Conservation (phyloP, 208 protist genomes). For the Wallacemonas rigidus region DNA sequence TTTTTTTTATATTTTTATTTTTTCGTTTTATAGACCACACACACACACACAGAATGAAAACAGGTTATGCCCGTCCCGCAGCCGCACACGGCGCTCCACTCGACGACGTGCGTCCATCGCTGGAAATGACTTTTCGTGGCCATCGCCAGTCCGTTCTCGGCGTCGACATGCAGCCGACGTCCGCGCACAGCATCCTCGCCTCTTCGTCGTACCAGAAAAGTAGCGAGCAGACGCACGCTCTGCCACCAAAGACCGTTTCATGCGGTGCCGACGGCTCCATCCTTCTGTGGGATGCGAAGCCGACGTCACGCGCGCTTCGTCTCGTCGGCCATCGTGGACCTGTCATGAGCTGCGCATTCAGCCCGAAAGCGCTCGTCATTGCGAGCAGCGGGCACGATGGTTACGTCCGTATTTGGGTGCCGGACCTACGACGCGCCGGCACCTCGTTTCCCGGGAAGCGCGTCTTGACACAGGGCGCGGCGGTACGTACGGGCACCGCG, state of each 20-base stretch:
- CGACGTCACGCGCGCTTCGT: conserved; percentile 74
- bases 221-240: not conserved
- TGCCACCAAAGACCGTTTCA: conserved; percentile 60
- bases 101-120: conserved; percentile 33
- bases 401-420: conserved; percentile 83
- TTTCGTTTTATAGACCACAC: conserved; percentile 17
- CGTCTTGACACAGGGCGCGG: conserved; percentile 13
- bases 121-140: conserved; percentile 79
- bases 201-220: not conserved
- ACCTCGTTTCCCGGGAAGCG: conserved; percentile 22
- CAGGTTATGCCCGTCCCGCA: too few relatives aligned
- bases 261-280: conserved; percentile 74
- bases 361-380: conserved; percentile 51
- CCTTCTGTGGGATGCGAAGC: conserved; percentile 84
- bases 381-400: conserved; percentile 83
- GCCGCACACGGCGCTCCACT: not conserved
- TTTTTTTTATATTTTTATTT: not conserved
- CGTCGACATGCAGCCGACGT: conserved; percentile 46
- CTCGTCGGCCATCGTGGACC: conserved; percentile 77
- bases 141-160: conserved; percentile 64
- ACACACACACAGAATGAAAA: conserved; percentile 1
- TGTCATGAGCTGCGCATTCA: conserved; percentile 61
- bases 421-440: conserved; percentile 43
- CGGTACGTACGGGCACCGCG: not conserved
- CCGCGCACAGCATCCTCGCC: conserved; percentile 1